Percentiles rank a stretch among this genome's conserved stretches.
Conservation (phyloP, 2,329 filamentous ascomycete genomes). For the Fusarium sororula region DNA sequence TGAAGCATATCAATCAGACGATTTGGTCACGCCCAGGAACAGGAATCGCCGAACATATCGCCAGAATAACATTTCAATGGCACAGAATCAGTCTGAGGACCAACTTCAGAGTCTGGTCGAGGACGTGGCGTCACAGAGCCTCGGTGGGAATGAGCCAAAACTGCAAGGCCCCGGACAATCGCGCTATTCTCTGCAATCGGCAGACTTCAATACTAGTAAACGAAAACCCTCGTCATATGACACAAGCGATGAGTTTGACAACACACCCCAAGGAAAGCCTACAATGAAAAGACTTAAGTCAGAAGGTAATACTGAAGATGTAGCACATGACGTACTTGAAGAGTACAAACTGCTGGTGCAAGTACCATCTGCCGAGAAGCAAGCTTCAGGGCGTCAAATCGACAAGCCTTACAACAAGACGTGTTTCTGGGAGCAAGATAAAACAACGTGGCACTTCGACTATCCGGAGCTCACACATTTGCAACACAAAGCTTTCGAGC, state of each 20-base stretch:
- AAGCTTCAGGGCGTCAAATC: constrained; percentile 64
- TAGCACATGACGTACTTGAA: constrained; percentile 49
- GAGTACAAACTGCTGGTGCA: constrained; percentile 59
- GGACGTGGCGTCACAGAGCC: constrained; percentile 64
- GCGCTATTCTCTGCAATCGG: constrained; percentile 38
- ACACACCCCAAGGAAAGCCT: constrained; percentile 52
- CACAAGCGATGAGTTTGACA: constrained; percentile 61
- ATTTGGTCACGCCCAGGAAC: constrained; percentile 45
- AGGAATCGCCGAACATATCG: constrained; percentile 36
- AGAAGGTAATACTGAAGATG: constrained; percentile 51
- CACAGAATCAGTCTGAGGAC: constrained; percentile 56
- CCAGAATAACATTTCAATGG: constrained; percentile 49
- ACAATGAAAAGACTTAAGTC: constrained; percentile 66
- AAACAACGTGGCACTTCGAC: constrained; percentile 65
- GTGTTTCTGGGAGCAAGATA: constrained; percentile 66
- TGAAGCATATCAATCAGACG: constrained; percentile 56
- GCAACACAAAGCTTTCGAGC: constrained; percentile 64
- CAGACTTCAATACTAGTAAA: constrained; percentile 62
- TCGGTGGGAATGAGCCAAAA: constrained; percentile 57
- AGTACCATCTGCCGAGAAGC: constrained; percentile 59
- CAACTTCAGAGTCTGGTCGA: constrained; percentile 62
- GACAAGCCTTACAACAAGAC: constrained; percentile 65
- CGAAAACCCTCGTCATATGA: constrained; percentile 61
- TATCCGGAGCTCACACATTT: constrained; percentile 72
- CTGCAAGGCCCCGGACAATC: constrained; percentile 30